A percentile compares a stretch with the other conserved stretches of the same genome.
Evolutionary conservation across 2,329 filamentous ascomycete species (phyloP).

Genomic region (Colletotrichum orchidophilum): DNA sequence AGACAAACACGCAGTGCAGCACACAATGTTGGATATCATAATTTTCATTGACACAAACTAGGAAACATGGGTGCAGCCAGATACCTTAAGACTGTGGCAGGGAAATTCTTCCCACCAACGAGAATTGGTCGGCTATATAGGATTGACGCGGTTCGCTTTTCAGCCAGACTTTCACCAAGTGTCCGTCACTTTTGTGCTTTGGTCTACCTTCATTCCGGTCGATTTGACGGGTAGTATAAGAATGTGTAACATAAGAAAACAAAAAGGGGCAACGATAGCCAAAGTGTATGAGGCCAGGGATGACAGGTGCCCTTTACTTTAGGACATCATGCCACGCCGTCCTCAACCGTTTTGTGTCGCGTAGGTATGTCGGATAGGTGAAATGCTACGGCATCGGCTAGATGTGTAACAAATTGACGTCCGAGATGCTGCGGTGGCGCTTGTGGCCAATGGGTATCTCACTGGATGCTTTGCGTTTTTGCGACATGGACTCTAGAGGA

Average conservation of each 20-base stretch:
- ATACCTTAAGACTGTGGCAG: not conserved
- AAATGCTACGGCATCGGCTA: conserved; percentile 40
- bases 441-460: conserved; percentile 59
- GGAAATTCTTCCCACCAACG: not conserved
- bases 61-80: conserved; percentile 1
- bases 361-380: conserved; percentile 6
- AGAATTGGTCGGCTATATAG: not conserved
- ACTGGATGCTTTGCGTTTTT: conserved; percentile 65
- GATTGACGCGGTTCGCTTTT: not conserved
- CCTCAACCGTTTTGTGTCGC: conserved; percentile 52
- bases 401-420: conserved; percentile 59
- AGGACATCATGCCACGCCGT: conserved; percentile 49
- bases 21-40: not conserved
- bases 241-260: conserved; percentile 32
- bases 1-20: not conserved
- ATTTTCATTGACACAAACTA: conserved; percentile 27
- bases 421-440: conserved; percentile 67
- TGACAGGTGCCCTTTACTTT: conserved; percentile 40
- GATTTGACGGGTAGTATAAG: conserved; percentile 7
- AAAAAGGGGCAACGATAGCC: conserved; percentile 17
- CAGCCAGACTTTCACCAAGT: not conserved
- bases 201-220: conserved; percentile 18
- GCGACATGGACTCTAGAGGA: conserved; percentile 57
- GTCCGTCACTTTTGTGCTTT: conserved; percentile 9
- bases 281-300: conserved; percentile 52